Evolutionary conservation across 2,329 filamentous ascomycete species (phyloP).

Genomic region (Ceratocystiopsis brevicomis): DNA sequence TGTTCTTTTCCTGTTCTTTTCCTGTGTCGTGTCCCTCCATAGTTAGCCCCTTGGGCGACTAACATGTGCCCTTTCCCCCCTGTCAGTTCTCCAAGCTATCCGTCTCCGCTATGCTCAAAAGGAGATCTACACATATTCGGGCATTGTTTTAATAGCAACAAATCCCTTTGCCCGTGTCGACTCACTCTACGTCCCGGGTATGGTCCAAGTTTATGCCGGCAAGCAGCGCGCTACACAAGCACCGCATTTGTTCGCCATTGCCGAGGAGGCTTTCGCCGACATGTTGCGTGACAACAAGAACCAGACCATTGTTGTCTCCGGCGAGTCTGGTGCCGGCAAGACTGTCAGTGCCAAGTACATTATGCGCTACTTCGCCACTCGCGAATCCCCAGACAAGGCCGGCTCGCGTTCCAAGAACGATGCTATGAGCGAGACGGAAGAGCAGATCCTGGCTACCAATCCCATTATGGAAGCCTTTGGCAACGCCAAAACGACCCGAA

Average conservation of each 20-base stretch:
- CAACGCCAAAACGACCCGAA: conserved; percentile 98
- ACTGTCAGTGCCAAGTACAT: conserved; percentile 99
- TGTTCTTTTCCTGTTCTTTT: conserved; percentile 11
- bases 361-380: conserved; percentile 97
- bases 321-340: conserved; percentile 96
- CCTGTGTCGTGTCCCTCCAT: no score
- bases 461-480: conserved; percentile 99
- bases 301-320: conserved; percentile 97
- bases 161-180: conserved; percentile 96
- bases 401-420: conserved; percentile 58
- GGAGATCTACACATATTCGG: conserved; percentile 98
- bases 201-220: conserved; percentile 98
- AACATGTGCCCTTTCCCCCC: conserved; percentile 6
- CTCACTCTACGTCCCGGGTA: conserved; percentile 93
- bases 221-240: conserved; percentile 93
- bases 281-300: conserved; percentile 94
- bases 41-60: neutral
- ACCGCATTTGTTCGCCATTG: conserved; percentile 95
- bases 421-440: conserved; percentile 90
- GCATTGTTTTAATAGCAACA: conserved; percentile 93
- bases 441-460: conserved; percentile 94
- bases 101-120: conserved; percentile 93
- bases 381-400: conserved; percentile 80
- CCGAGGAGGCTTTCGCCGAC: conserved; percentile 97
- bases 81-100: conserved; percentile 81